Percentiles rank a stretch among this genome's conserved stretches.
These are phyloP conservation scores for Cruciata laevipes DNA, from an alignment of 257 asterid species.

Conservation along the genomic window DNA sequence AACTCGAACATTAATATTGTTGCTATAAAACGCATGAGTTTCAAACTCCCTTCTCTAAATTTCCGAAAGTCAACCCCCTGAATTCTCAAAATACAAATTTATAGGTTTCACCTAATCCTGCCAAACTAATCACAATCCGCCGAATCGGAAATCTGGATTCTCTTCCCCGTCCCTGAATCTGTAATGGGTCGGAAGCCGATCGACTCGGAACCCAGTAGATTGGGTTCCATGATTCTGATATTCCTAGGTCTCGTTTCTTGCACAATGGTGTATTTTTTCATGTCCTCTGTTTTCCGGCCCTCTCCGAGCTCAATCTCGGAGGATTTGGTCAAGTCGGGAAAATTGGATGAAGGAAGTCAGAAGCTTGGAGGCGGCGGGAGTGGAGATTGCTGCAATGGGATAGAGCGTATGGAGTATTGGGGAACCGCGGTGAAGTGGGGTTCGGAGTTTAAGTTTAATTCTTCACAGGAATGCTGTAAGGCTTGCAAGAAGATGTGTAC, in stretches of 20 bases:
- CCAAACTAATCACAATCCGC: constrained; percentile 6
- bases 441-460: constrained; percentile 71
- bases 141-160: constrained; percentile 25
- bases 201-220: constrained; percentile 54
- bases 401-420: constrained; percentile 76
- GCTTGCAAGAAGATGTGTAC: constrained; percentile 81
- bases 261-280: constrained; percentile 49
- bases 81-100: not conserved
- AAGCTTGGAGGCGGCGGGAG: constrained; percentile 18
- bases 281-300: constrained; percentile 46
- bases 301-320: constrained; percentile 20
- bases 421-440: constrained; percentile 97
- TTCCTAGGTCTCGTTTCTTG: constrained; percentile 73
- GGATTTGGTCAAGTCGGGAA: constrained; percentile 15
- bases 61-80: constrained; percentile 23
- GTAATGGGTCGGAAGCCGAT: constrained; percentile 75
- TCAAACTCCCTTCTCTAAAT: constrained; percentile 13
- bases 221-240: constrained; percentile 51
- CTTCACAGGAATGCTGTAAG: constrained; percentile 59
- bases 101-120: constrained; percentile 15
- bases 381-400: constrained; percentile 71
- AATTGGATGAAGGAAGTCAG: constrained; percentile 16
- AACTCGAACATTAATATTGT: not conserved
- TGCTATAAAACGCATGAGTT: constrained; percentile 10
- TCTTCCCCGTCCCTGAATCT: constrained; percentile 15